Evolutionary conservation across 345 rosid species (phyloP).

Genomic region (Eucalyptus victrix): DNA sequence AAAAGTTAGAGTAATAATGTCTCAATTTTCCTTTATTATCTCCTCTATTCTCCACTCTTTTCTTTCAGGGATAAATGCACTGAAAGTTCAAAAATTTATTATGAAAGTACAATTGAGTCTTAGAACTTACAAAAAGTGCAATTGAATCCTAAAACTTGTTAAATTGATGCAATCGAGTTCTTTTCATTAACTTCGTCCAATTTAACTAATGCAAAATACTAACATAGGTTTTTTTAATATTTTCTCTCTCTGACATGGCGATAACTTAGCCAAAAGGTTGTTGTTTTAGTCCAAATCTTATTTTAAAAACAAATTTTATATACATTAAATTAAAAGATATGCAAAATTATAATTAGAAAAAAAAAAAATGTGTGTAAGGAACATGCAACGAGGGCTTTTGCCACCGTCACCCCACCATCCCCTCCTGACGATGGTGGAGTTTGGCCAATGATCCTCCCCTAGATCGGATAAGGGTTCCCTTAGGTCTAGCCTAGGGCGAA

Average conservation of each 20-base stretch:
- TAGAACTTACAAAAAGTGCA: rapidly evolving
- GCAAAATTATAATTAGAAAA: neutral
- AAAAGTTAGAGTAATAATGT: neutral
- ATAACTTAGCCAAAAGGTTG: neutral
- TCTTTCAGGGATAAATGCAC: neutral
- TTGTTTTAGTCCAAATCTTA: no score
- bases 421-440: neutral
- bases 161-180: no score
- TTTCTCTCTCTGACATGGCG: rapidly evolving
- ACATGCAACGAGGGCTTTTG: neutral
- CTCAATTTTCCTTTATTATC: neutral
- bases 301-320: no score
- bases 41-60: neutral
- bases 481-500: neutral
- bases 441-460: rapidly evolving
- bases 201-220: neutral
- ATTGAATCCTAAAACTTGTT: rapidly evolving
- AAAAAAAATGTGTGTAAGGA: neutral
- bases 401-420: neutral
- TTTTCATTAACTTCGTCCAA: neutral
- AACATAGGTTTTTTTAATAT: no score
- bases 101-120: no score
- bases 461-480: neutral
- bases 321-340: neutral
- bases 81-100: no score